Base-by-base conservation (phyloP, 116 monocot genomes). In the Zostera marina region DNA sequence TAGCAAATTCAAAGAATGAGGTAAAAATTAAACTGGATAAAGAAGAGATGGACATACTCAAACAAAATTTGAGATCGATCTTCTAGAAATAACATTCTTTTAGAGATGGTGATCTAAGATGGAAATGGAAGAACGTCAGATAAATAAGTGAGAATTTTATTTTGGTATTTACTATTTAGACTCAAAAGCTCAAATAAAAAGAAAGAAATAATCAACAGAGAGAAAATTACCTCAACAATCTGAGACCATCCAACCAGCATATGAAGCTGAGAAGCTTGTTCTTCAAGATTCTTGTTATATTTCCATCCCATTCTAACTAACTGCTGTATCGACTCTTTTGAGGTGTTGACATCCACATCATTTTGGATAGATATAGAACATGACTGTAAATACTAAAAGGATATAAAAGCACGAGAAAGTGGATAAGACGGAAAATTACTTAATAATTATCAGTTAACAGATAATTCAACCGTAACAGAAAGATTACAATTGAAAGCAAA, bases 241-340 rank as follows among this genome's bases (percentile, higher is more conserved):
- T 96, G 89, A 63, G 89, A 82, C 96, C 96, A 96, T 9, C 76
- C 85, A 45, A 82, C 77, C 61, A 96, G 66, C 89, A 96, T 82
- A 78, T 96, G 96, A 67, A 85, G 80, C 52, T 96, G 96, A 22
- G 96, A 85, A 42, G 85, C 85, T 61, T 96, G 85, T 64, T 96
- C 96, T 85, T 96, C 96, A 72, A 89, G 79, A 72, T 80, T 84
- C 44, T 78, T 88, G 63, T 89, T 96, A 68, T 82, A 80, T 67
- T 73, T 82, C 88, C 88, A 88, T 14, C 64, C 82, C 88, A 89
- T 85, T 73, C 85, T 88, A 64, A 96, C 53, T 60, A 96, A 70
- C 59, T 96, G 81, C 47, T 85, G 96, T 51, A 85, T 63, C 17
- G 74, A 69, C 57, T 75, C 76, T 66, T 72, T 79, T 55, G 82